These are phyloP conservation scores for Flaveria floridana DNA, from an alignment of 140 eudicot genomes.

Conservation along the genomic window DNA sequence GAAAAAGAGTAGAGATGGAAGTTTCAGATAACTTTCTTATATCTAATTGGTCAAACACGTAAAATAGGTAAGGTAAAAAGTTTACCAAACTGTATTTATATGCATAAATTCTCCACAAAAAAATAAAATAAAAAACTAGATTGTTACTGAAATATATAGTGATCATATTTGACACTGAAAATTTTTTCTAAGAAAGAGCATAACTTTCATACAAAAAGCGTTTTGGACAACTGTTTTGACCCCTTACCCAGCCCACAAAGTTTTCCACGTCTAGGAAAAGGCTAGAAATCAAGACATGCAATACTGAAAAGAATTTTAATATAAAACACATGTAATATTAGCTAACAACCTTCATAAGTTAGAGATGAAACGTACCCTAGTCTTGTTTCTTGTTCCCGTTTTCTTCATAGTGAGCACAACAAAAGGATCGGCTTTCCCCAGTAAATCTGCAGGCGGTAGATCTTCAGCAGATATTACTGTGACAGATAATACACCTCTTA, in stretches of 20 bases:
- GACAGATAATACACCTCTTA: conserved; percentile 86
- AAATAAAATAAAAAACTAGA: too few relatives aligned
- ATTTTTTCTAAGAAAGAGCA: background rate
- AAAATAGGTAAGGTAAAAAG: background rate
- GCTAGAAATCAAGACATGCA: conserved; percentile 1
- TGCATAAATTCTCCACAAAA: background rate
- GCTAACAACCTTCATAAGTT: background rate
- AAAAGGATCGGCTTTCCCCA: conserved; percentile 95
- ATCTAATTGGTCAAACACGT: background rate
- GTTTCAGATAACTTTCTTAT: background rate
- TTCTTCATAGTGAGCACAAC: conserved; percentile 77
- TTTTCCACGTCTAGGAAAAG: background rate
- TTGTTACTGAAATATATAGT: background rate
- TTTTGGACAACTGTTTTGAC: conserved; percentile 21
- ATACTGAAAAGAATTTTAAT: too few relatives aligned
- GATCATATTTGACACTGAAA: conserved; percentile 7
- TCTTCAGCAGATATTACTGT: conserved; percentile 91
- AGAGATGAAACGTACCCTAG: conserved; percentile 53
- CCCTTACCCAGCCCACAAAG: background rate
- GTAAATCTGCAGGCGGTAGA: conserved; percentile 72
- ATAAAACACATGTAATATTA: background rate
- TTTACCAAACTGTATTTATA: background rate
- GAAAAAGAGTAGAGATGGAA: background rate
- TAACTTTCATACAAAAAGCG: background rate
- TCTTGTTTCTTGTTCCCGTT: conserved; percentile 62